phyloP scores from a whole-genome alignment of 306 rosid genomes.

The Quercus aquifolioides region DNA sequence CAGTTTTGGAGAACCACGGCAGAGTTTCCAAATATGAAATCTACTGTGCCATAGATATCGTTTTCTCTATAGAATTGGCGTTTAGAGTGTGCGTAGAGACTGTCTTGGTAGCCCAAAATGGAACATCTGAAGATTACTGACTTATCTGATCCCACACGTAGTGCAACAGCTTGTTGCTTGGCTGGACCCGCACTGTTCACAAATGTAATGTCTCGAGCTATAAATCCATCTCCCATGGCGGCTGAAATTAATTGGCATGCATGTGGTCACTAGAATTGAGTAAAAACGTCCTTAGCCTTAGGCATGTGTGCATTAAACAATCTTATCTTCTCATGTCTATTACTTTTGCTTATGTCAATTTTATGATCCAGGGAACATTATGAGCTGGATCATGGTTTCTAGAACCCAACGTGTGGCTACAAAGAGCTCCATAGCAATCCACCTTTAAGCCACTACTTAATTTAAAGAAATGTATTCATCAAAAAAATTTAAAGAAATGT shows the following conservation, averaged over 20 bases:
- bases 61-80: slow-evolving; percentile 39
- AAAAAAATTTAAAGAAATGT: too few relatives aligned
- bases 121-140: slow-evolving; percentile 30
- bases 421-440: too few relatives aligned
- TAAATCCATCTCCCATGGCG: slow-evolving; percentile 42
- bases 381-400: not conserved
- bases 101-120: slow-evolving; percentile 35
- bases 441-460: too few relatives aligned
- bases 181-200: slow-evolving; percentile 31
- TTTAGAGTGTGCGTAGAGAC: slow-evolving; percentile 35
- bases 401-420: too few relatives aligned
- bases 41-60: slow-evolving; percentile 34
- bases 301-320: too few relatives aligned
- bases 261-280: too few relatives aligned
- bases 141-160: slow-evolving; percentile 36
- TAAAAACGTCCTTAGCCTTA: too few relatives aligned
- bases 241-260: not conserved
- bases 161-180: slow-evolving; percentile 42
- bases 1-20: slow-evolving; percentile 38
- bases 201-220: slow-evolving; percentile 37
- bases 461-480: too few relatives aligned
- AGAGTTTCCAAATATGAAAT: slow-evolving; percentile 38
- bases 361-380: not conserved
- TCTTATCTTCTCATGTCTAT: too few relatives aligned
- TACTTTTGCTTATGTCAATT: not conserved